Evolutionary conservation across 768 basidiomycete genomes (phyloP).

Genomic region (Podaxis mareebaensis): DNA sequence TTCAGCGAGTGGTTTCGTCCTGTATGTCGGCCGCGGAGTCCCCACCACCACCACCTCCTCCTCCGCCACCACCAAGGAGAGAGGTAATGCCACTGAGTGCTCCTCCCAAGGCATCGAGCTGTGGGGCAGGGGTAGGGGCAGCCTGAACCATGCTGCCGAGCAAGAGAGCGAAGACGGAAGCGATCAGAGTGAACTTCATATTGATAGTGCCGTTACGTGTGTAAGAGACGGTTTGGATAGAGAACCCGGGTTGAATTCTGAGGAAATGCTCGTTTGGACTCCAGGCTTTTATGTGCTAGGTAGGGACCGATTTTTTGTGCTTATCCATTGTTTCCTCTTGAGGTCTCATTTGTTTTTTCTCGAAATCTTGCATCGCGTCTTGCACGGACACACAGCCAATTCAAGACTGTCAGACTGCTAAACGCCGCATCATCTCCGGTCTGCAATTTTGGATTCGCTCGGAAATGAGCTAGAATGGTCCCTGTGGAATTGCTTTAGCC

Average conservation of each 20-base stretch:
- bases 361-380: background rate
- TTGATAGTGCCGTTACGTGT: background rate
- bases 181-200: background rate
- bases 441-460: background rate
- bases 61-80: background rate
- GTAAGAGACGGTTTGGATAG: background rate
- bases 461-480: background rate
- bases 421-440: background rate
- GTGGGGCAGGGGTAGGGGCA: background rate
- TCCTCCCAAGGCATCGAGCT: background rate
- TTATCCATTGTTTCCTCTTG: background rate
- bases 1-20: too few species aligned
- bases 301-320: background rate
- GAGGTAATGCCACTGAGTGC: background rate
- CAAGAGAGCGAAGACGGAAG: background rate
- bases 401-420: background rate
- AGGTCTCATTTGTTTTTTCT: background rate
- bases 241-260: background rate
- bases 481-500: background rate
- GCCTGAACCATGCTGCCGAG: background rate
- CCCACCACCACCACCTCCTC: background rate
- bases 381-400: background rate
- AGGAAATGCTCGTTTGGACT: background rate
- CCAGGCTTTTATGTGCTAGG: background rate
- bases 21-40: too few species aligned